Conservation (phyloP, 106 monocot species). For the Dioscorea alata region DNA sequence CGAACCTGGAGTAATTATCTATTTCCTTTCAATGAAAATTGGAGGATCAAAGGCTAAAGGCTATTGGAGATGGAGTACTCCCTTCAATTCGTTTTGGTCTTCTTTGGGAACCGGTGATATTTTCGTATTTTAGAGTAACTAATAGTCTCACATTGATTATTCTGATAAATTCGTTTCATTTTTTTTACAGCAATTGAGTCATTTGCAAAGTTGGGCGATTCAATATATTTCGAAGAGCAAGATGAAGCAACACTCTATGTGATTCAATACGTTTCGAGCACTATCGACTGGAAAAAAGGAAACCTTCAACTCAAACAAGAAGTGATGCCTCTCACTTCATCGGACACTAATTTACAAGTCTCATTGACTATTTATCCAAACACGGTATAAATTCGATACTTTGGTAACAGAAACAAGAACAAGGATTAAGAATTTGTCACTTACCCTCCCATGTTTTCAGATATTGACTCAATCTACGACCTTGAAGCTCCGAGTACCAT, state of each 20-base stretch:
- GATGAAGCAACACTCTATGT: constrained; percentile 6
- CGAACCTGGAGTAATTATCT: constrained; percentile 93
- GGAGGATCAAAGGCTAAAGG: constrained; percentile 77
- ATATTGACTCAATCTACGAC: constrained; percentile 21
- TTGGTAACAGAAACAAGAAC: not conserved
- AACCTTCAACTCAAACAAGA: constrained; percentile 13
- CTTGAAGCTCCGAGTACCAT: constrained; percentile 57
- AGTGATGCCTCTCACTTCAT: not conserved
- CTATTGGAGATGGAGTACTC: constrained; percentile 84
- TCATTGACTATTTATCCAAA: not conserved
- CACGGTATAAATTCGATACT: not conserved
- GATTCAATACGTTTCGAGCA: constrained; percentile 24
- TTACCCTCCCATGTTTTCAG: constrained; percentile 10
- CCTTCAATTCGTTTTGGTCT: constrained; percentile 84
- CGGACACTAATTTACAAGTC: not conserved
- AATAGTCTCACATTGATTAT: not conserved
- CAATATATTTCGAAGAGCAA: constrained; percentile 31
- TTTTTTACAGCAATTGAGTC: constrained; percentile 26
- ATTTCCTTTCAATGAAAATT: constrained; percentile 84
- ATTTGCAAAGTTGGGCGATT: constrained; percentile 36
- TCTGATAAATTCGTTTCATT: not conserved
- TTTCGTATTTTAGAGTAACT: not conserved
- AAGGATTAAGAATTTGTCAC: not conserved
- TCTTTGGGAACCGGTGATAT: constrained; percentile 86
- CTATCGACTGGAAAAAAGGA: constrained; percentile 23